Evolutionary conservation across 2,329 filamentous ascomycete species (phyloP).

Genomic region (Dryadomyces quercus-mongolicae): DNA sequence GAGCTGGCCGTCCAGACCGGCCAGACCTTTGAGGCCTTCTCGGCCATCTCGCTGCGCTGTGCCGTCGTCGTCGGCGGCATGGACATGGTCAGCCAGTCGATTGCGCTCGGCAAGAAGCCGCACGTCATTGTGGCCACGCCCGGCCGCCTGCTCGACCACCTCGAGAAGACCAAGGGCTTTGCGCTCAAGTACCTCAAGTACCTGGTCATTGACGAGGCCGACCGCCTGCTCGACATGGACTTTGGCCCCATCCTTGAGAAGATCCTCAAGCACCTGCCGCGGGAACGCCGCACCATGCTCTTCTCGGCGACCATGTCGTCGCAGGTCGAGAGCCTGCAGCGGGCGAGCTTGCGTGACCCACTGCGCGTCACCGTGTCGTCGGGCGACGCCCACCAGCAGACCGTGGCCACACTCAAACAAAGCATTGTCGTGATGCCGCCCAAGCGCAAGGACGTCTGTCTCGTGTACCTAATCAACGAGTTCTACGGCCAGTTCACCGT

Average conservation of each 20-base stretch:
- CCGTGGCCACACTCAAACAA: conserved; percentile 78
- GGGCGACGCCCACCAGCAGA: conserved; percentile 64
- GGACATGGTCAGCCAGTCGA: conserved; percentile 87
- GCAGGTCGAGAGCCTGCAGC: conserved; percentile 85
- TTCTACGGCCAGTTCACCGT: conserved; percentile 78
- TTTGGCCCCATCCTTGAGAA: conserved; percentile 40
- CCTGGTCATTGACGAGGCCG: conserved; percentile 90
- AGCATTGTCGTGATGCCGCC: conserved; percentile 79
- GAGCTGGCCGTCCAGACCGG: conserved; percentile 89
- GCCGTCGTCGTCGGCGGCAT: conserved; percentile 84
- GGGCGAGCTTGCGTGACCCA: conserved; percentile 67
- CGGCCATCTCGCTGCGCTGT: conserved; percentile 78
- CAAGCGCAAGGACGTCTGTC: conserved; percentile 78
- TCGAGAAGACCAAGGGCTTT: conserved; percentile 96
- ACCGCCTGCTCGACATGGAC: conserved; percentile 62
- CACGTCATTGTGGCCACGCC: conserved; percentile 91
- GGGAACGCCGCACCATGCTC: conserved; percentile 71
- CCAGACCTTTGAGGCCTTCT: conserved; percentile 76
- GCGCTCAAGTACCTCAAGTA: conserved; percentile 68
- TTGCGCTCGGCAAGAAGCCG: conserved; percentile 89
- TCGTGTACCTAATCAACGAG: conserved; percentile 78
- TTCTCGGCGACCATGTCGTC: conserved; percentile 65
- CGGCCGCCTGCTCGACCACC: conserved; percentile 76
- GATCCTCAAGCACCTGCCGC: conserved; percentile 74
- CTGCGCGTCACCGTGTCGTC: conserved; percentile 61